These are phyloP conservation scores for Alternaria rosae DNA, from an alignment of 2,329 filamentous ascomycete species.

Conservation along the genomic window DNA sequence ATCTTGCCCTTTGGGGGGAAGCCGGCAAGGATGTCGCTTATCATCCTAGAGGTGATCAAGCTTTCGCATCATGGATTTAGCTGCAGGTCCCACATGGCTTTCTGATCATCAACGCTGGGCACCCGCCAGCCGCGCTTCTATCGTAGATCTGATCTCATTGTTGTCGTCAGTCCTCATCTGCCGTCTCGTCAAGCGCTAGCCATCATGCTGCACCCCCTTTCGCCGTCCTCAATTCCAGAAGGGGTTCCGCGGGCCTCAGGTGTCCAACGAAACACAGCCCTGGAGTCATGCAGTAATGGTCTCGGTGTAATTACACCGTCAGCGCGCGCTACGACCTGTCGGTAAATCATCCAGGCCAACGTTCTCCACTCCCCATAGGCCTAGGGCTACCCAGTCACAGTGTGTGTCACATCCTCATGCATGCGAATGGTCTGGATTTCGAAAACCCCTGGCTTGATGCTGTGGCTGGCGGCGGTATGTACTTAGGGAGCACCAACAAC, in stretches of 20 bases:
- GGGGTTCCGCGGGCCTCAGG: neutral
- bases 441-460: neutral
- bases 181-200: neutral
- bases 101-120: slow-evolving; percentile 4
- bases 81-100: slow-evolving; percentile 13
- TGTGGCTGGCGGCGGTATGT: neutral
- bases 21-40: neutral
- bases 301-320: slow-evolving; percentile 14
- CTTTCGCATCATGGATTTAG: slow-evolving; percentile 3
- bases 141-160: slow-evolving; percentile 2
- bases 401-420: slow-evolving; percentile 1
- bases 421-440: neutral
- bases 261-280: neutral
- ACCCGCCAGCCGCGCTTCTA: neutral
- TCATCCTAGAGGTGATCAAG: slow-evolving; percentile 10
- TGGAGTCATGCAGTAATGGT: neutral
- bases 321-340: slow-evolving; percentile 9
- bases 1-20: neutral
- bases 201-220: neutral
- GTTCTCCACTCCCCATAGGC: neutral
- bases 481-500: neutral
- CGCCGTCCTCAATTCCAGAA: neutral
- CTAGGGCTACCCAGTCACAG: slow-evolving; percentile 1
- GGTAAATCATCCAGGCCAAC: slow-evolving; percentile 1
- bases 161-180: neutral